phyloP scores from a whole-genome alignment of 352 stramenopile genomes.

The Phytophthora kernoviae region DNA sequence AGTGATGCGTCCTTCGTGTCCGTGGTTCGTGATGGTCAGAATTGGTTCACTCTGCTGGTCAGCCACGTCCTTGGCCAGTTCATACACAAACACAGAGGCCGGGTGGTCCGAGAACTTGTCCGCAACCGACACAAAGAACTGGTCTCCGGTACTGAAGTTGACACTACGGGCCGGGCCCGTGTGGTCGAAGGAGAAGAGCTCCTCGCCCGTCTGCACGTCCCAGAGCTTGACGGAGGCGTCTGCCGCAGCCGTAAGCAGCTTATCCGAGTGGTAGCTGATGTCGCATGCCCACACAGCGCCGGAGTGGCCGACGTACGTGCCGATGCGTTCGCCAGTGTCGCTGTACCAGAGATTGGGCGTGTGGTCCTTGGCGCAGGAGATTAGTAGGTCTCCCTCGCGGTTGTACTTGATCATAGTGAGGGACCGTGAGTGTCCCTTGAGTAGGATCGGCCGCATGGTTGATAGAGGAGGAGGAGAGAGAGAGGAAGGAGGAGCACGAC shows the following conservation, averaged over 20 bases:
- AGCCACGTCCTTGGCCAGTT: conserved; percentile 65
- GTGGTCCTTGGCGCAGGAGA: conserved; percentile 97
- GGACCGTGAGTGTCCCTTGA: conserved; percentile 99
- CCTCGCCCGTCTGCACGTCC: conserved; percentile 90
- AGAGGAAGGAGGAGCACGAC: neutral
- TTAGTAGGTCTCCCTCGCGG: conserved; percentile 98
- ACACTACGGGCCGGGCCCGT: conserved; percentile 83
- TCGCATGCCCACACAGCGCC: conserved; percentile 98
- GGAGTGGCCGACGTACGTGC: conserved; percentile 97
- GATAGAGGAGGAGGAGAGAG: neutral
- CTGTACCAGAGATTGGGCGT: conserved; percentile 97
- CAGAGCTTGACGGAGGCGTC: conserved; percentile 94
- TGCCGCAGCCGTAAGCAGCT: conserved; percentile 95
- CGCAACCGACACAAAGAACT: conserved; percentile 82
- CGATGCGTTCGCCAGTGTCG: conserved; percentile 95
- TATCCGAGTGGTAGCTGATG: conserved; percentile 92
- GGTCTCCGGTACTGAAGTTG: conserved; percentile 88
- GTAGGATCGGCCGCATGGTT: conserved; percentile 95
- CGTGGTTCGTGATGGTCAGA: conserved; percentile 79
- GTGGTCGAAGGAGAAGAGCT: conserved; percentile 88
- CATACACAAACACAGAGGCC: conserved; percentile 81
- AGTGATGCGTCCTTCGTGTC: conserved; percentile 81
- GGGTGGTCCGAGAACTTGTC: conserved; percentile 88
- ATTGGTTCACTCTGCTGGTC: conserved; percentile 67
- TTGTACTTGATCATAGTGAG: conserved; percentile 99